Evolutionary conservation across 257 asterid species (phyloP), one percentile per base, ranked within the genome.

Genomic region (Solanum sejunctum): DNA sequence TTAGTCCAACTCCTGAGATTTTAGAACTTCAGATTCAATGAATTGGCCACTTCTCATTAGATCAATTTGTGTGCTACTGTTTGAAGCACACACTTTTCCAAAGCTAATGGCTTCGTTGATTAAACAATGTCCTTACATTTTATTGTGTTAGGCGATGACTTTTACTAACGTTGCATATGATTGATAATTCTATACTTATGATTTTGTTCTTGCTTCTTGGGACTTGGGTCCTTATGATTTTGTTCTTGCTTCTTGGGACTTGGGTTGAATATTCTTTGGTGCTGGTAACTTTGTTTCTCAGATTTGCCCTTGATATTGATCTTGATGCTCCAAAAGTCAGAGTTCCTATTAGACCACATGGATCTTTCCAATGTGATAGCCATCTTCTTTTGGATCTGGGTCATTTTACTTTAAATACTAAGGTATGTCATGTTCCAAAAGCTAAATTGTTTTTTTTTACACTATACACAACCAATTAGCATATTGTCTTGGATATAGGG

Each of bases 291-390:
- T 81, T 57, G 21, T 71, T 70, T 84, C 52, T 64, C 88, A 97
- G 98, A 89, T 97, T 97, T 90, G 96, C 99, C 87, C 98, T 97
- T 85, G 98, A 97, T 91, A 97, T 97, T 89, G 99, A 97, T 86
- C 97, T 97, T 81, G 99, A 95, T 84, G 99, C 99, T 88, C 99
- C 99, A 82, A 97, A 95, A 92, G 99, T 97, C 84, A 93, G 95
- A 86, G 92, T 97, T 88, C 99, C 98, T 86, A 89, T 97, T 69
- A 90, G 93, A 87, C 90, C 92, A 81, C 80, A 87, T 77, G 87
- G 87, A 80, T 90, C 94, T 83, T 83, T 85, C 54, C 91, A 88
- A 86, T 88, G 91, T 85, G 95, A 90, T 84, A 89, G 95, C 91
- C 89, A 95, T 93, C 95, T 97, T 85, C 89, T 95, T 87, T 85